Conservation (phyloP, 2,329 filamentous ascomycete genomes). For the Pseudonectria buxi region DNA sequence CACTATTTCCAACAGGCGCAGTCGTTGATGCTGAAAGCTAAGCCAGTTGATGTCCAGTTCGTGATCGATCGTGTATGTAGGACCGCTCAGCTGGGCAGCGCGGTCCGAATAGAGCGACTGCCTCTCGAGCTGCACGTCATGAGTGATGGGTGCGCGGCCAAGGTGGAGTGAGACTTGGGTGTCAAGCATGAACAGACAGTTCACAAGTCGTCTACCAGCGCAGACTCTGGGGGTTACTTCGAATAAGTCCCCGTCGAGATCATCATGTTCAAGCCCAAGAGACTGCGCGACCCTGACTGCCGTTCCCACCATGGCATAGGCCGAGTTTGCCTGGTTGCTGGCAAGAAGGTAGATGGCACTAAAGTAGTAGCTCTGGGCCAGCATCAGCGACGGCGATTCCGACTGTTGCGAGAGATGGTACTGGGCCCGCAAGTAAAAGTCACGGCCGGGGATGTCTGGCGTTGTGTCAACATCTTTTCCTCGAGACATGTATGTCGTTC, state of each 20-base stretch:
- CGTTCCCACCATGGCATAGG: conserved; percentile 11
- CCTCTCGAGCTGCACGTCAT: neutral
- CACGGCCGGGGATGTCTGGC: conserved; percentile 35
- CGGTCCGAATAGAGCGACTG: conserved; percentile 6
- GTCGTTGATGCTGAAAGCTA: conserved; percentile 13
- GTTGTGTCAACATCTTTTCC: conserved; percentile 25
- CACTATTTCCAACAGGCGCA: conserved; percentile 8
- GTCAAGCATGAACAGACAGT: conserved; percentile 14
- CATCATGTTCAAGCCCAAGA: conserved; percentile 12
- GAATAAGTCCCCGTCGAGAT: neutral
- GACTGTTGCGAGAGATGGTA: conserved; percentile 32
- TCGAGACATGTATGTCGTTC: conserved; percentile 20
- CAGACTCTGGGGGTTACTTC: neutral
- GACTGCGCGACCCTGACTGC: conserved; percentile 12
- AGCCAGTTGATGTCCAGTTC: conserved; percentile 15
- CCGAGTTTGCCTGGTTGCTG: conserved; percentile 10
- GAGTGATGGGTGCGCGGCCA: conserved; percentile 13
- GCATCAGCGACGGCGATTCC: conserved; percentile 38
- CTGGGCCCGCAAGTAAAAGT: conserved; percentile 38
- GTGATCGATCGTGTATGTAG: conserved; percentile 10
- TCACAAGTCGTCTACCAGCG: conserved; percentile 8
- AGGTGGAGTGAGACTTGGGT: conserved; percentile 12
- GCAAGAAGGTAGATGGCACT: conserved; percentile 35
- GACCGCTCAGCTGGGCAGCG: conserved; percentile 7
- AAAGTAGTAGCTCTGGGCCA: conserved; percentile 41